Evolutionary conservation across 1,139 yeast genomes (phyloP), one percentile per base, ranked within the genome.

Genomic region (Yamadazyma epiphylla): DNA sequence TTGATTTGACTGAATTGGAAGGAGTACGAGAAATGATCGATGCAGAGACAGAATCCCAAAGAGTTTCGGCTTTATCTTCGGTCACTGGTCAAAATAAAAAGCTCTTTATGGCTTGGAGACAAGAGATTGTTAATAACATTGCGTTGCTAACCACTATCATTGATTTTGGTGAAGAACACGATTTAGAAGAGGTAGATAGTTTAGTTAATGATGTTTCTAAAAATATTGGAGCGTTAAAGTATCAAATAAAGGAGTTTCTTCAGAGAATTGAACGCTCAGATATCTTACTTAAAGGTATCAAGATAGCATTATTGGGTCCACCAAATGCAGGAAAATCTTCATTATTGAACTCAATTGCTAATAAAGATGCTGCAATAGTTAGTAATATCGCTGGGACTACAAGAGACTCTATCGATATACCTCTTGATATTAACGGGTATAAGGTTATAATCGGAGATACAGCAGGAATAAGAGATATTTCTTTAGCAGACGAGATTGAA

Each of bases 321-420:
- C 96, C 98, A 1, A 91, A 91, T 55, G 96, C 96, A 1, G 99
- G 99, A 0, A 91, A 91, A 51, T 88, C 96, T 2, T 85, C 95
- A 1, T 59, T 91, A 10, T 57, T 91, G 28, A 91, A 94, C 47
- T 49, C 60, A 9, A 58, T 91, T 10, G 87, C 91, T 0, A 73
- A 80, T 37, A 75, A 84, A 29, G 94, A 89, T 23, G 86, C 89
- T 9, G 94, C 96, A 0, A 88, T 91, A 24, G 98, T 94, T 0
- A 87, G 96, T 49, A 79, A 79, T 29, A 75, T 85, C 4, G 95
- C 96, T 1, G 99, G 99, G 0, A 91, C 98, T 0, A 91, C 99
- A 0, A 70, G 99, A 48, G 98, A 91, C 51, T 64, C 86, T 0
- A 72, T 94, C 13, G 94, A 88, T 43, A 75, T 88, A 1, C 85